These are phyloP conservation scores for Silybum marianum DNA, from an alignment of 129 eudicot species.

Conservation along the genomic window DNA sequence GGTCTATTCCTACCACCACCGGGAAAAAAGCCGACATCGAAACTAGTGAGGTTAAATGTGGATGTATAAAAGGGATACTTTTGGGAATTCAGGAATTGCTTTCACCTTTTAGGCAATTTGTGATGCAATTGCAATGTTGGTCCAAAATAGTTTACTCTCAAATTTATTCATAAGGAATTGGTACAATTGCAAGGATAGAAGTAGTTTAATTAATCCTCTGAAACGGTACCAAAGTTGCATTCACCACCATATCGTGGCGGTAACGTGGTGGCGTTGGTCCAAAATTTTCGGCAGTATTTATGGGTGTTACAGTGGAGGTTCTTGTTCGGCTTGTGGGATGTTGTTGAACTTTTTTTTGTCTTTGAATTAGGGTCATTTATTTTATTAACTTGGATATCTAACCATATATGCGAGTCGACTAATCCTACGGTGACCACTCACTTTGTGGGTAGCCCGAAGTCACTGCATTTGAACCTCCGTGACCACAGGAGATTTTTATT, in stretches of 20 bases:
- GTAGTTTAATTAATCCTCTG: constrained; percentile 6
- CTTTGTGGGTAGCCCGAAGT: no score
- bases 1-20: constrained; percentile 37
- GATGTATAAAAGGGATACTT: constrained; percentile 17
- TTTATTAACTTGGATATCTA: no score
- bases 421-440: no score
- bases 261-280: background rate
- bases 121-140: constrained; percentile 29
- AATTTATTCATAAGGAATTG: constrained; percentile 11
- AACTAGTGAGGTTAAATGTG: constrained; percentile 21
- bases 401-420: no score
- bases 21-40: constrained; percentile 15
- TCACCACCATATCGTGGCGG: background rate
- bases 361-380: background rate
- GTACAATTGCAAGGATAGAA: constrained; percentile 29
- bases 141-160: constrained; percentile 1
- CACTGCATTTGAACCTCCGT: no score
- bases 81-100: constrained; percentile 32
- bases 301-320: background rate
- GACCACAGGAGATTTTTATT: no score
- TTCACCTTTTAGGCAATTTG: constrained; percentile 36
- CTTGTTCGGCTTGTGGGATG: background rate
- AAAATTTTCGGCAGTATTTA: background rate
- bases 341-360: background rate
- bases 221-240: background rate